Evolutionary conservation across 225 moss, liverwort and hornwort genomes (phyloP).

Genomic region (Pseudisothecium myosuroides): DNA sequence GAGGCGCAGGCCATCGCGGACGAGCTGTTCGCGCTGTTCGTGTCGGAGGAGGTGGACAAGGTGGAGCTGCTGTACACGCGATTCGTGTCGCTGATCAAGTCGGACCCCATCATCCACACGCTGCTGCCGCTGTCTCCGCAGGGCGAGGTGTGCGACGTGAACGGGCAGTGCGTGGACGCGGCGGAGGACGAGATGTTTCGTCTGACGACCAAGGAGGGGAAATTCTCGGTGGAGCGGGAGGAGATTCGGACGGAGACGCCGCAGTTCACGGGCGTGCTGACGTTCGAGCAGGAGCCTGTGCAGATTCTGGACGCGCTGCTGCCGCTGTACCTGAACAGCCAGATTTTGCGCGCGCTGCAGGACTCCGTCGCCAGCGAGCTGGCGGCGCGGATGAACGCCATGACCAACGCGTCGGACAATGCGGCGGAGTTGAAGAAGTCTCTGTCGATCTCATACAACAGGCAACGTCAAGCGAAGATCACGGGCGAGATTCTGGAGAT

Average conservation of each 20-base stretch:
- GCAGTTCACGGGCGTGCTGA: conserved; percentile 61
- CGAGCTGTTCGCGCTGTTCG: conserved; percentile 72
- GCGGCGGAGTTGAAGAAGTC: conserved; percentile 61
- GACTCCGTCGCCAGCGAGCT: conserved; percentile 78
- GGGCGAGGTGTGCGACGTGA: conserved; percentile 76
- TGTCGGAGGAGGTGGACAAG: conserved; percentile 95
- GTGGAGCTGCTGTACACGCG: conserved; percentile 97
- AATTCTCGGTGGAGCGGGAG: conserved; percentile 73
- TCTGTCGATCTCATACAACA: conserved; percentile 58
- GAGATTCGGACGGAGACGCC: conserved; percentile 39
- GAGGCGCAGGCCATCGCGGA: conserved; percentile 82
- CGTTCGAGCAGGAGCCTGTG: conserved; percentile 95
- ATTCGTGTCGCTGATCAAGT: conserved; percentile 81
- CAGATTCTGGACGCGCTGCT: conserved; percentile 81
- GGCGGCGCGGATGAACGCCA: conserved; percentile 84
- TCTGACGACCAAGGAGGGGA: conserved; percentile 73
- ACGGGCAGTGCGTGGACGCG: conserved; percentile 70
- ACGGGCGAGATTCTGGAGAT: conserved; percentile 82
- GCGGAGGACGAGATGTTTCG: conserved; percentile 79
- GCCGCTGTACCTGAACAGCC: conserved; percentile 77
- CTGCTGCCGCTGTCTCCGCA: conserved; percentile 70
- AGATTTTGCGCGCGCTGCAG: conserved; percentile 72
- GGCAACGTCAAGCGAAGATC: conserved; percentile 83
- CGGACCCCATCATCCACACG: conserved; percentile 86
- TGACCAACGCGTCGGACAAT: conserved; percentile 81